Evolutionary conservation across 2,329 filamentous ascomycete genomes (phyloP).

Genomic region (Helminthosporium solani): DNA sequence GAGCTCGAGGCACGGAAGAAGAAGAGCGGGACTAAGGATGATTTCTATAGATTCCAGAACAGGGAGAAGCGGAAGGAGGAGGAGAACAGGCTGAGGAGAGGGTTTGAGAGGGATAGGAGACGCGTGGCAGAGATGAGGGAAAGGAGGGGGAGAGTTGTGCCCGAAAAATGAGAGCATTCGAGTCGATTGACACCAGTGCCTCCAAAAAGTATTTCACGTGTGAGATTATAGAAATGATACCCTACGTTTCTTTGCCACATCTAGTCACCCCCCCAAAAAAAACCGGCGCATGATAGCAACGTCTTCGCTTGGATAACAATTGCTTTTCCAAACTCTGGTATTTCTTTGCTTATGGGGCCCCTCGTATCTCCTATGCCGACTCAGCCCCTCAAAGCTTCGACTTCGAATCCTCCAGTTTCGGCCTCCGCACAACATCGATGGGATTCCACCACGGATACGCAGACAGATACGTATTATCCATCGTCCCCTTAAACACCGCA

Average conservation of each 20-base stretch:
- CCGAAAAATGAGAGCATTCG: conserved; percentile 20
- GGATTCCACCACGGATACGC: conserved; percentile 70
- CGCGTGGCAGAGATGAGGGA: conserved; percentile 70
- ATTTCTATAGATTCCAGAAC: conserved; percentile 84
- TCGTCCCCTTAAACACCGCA: conserved; percentile 61
- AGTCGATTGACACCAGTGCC: neutral
- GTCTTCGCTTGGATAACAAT: too few species aligned
- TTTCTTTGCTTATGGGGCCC: too few species aligned
- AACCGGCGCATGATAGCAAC: too few species aligned
- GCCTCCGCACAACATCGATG: conserved; percentile 47
- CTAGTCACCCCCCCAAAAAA: too few species aligned
- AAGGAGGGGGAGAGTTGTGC: conserved; percentile 50
- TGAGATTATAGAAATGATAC: conserved; percentile 3
- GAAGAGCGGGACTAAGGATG: conserved; percentile 57
- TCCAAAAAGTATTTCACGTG: neutral
- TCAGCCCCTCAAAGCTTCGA: conserved; percentile 28
- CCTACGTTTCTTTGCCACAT: neutral
- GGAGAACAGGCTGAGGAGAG: conserved; percentile 66
- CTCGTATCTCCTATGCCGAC: neutral
- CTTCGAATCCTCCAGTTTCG: conserved; percentile 38
- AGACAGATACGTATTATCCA: conserved; percentile 60
- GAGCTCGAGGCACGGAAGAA: conserved; percentile 57
- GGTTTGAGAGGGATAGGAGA: conserved; percentile 75
- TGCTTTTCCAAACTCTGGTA: too few species aligned
- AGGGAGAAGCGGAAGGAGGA: conserved; percentile 76